Conservation (phyloP, 1,284 basidiomycete genomes). For the Flammula alnicola region DNA sequence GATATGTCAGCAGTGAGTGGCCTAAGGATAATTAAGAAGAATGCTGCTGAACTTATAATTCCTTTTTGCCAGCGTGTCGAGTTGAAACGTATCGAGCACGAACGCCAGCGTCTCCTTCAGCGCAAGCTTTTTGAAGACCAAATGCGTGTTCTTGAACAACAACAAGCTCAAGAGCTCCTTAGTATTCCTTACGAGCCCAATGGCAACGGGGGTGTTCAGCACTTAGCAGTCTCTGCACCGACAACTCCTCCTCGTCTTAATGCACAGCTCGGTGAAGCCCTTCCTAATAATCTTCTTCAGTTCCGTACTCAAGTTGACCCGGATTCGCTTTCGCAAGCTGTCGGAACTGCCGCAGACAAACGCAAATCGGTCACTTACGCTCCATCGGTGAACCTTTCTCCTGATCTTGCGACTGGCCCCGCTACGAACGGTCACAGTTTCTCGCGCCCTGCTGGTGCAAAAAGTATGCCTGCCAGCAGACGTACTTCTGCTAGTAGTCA, state of each 20-base stretch:
- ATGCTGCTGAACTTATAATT: constrained; percentile 10
- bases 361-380: constrained; percentile 87
- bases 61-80: constrained; percentile 71
- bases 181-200: constrained; percentile 66
- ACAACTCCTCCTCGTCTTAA: constrained; percentile 83
- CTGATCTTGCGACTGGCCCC: constrained; percentile 55
- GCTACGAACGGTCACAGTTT: constrained; percentile 54
- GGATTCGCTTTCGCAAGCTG: constrained; percentile 61
- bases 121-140: constrained; percentile 92
- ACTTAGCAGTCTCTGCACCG: constrained; percentile 79
- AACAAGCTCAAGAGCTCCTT: constrained; percentile 86
- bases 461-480: constrained; percentile 87
- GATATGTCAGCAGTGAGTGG: constrained; percentile 77
- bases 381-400: constrained; percentile 71
- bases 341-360: constrained; percentile 73
- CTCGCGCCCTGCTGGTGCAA: constrained; percentile 71
- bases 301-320: constrained; percentile 63
- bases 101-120: constrained; percentile 83
- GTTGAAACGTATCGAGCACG: constrained; percentile 89
- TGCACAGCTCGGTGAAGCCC: constrained; percentile 59
- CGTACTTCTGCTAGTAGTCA: constrained; percentile 81
- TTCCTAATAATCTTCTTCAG: constrained; percentile 44
- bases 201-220: constrained; percentile 54
- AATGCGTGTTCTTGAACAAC: constrained; percentile 89
- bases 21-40: background rate